phyloP scores from a whole-genome alignment of 495 filamentous ascomycete genomes.

The Astrothelium subdiscretum region DNA sequence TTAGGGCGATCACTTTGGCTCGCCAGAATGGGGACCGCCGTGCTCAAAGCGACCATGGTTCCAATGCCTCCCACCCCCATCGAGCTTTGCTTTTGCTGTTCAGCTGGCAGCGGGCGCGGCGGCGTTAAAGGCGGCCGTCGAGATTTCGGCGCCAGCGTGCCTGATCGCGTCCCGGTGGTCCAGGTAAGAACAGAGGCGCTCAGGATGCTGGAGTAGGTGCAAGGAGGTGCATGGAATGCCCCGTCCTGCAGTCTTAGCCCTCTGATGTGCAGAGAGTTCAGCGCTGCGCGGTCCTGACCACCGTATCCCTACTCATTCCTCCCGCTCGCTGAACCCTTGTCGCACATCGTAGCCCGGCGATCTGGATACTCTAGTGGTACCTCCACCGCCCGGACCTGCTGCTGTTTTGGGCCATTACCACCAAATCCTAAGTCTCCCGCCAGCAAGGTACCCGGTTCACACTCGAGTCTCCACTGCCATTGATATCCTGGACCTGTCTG shows the following conservation, averaged over 20 bases:
- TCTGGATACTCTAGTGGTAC: not conserved
- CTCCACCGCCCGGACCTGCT: not conserved
- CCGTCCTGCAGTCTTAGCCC: not conserved
- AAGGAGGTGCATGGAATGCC: not conserved
- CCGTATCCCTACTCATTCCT: not conserved
- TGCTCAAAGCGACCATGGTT: not conserved
- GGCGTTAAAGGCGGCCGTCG: not conserved
- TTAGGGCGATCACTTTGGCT: not conserved
- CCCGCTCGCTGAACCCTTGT: not conserved
- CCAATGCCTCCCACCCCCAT: not conserved
- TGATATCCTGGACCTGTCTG: not conserved
- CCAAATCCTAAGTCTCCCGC: slow-evolving; percentile 1
- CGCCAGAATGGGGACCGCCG: not conserved
- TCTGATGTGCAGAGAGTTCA: slow-evolving; percentile 4
- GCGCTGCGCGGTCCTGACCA: not conserved
- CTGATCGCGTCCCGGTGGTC: too few species aligned
- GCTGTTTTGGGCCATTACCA: slow-evolving; percentile 1
- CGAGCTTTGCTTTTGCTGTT: not conserved
- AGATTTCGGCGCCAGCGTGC: not conserved
- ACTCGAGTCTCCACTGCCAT: not conserved
- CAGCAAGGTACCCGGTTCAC: slow-evolving; percentile 2
- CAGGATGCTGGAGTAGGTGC: slow-evolving; percentile 1
- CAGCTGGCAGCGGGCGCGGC: not conserved
- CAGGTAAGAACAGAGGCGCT: not conserved
- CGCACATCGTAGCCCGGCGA: slow-evolving; percentile 1